phyloP scores from a whole-genome alignment of 1,139 yeast species.

The Suhomyces wounanorum region DNA sequence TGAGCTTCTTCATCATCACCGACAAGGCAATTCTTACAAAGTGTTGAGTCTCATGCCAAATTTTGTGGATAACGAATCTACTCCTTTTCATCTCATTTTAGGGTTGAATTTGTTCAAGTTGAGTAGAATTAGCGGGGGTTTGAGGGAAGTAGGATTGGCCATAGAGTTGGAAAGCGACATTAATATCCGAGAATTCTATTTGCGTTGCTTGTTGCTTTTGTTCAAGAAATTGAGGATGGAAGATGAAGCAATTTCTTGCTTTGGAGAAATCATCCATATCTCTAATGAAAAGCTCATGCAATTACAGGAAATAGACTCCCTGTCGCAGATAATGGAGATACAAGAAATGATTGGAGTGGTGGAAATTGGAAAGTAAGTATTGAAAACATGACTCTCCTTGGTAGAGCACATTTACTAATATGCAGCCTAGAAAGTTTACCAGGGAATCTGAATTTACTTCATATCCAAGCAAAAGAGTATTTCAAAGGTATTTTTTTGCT shows the following conservation, averaged over 20 bases:
- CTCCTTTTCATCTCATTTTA: constrained; percentile 18
- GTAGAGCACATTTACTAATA: constrained; percentile 3
- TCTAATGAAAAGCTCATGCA: constrained; percentile 5
- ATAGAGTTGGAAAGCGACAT: constrained; percentile 27
- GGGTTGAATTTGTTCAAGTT: constrained; percentile 26
- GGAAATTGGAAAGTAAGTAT: neutral
- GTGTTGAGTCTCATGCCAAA: constrained; percentile 18
- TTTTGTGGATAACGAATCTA: constrained; percentile 10
- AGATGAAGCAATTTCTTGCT: constrained; percentile 13
- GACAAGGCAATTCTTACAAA: constrained; percentile 16
- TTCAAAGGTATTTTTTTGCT: neutral
- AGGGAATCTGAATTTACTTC: constrained; percentile 13
- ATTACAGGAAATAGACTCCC: neutral
- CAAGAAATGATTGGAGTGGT: neutral
- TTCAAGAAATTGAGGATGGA: constrained; percentile 22
- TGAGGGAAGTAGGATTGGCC: constrained; percentile 30
- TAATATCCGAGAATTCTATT: constrained; percentile 19
- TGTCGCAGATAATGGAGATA: neutral
- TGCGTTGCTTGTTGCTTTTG: constrained; percentile 19
- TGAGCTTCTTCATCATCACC: constrained; percentile 9
- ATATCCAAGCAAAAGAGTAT: constrained; percentile 25
- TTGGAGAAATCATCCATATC: constrained; percentile 17
- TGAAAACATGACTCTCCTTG: neutral
- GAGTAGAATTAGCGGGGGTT: constrained; percentile 29
- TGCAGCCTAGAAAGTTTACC: neutral